Base-by-base conservation (phyloP, 345 rosid genomes). In the Pugionium dolabratum region DNA sequence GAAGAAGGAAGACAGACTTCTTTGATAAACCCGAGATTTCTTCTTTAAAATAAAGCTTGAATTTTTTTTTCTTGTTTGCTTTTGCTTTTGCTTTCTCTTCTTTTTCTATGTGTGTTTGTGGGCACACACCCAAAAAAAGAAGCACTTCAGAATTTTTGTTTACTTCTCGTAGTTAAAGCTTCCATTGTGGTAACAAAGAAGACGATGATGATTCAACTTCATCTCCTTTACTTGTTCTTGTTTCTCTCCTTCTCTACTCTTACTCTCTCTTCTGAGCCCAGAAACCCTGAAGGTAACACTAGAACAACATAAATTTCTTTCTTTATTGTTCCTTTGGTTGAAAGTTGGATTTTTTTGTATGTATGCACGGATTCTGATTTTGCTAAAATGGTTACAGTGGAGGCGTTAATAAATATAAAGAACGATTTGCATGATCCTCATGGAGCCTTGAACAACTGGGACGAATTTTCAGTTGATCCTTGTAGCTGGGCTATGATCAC, bases 401-500 rank as follows among this genome's bases (percentile, higher is more conserved):
- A 87, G 55, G 97, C 97, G 55, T 75, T 92, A 80, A 85, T 89
- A 54, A 78, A 75, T 50, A 71, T 89, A 65, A 82, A 67, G 71
- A 79, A 74, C 40, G 77, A 67, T 46, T 74, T 89, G 78, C 66
- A 78, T 70, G 98, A 92, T 75, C 95, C 93, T 3, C 86, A 85
- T 69, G 97, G 95, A 26, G 93, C 86, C 41, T 69, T 92, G 60
- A 83, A 76, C 84, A 89, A 87, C 79, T 92, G 98, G 97, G 98
- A 92, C 40, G 95, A 82, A 30, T 85, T 87, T 60, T 89, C 97
- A 6, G 98, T 92, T 58, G 98, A 89, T 82, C 98, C 98, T 28
- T 92, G 98, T 70, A 92, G 97, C 67, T 92, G 98, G 98, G 93
- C 97, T 54, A 86, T 92, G 97, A 73, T 92, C 75, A 87, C 87